Evolutionary conservation across 345 rosid species (phyloP), one percentile per base, ranked within the genome.

Genomic region (Lepidium africanum): DNA sequence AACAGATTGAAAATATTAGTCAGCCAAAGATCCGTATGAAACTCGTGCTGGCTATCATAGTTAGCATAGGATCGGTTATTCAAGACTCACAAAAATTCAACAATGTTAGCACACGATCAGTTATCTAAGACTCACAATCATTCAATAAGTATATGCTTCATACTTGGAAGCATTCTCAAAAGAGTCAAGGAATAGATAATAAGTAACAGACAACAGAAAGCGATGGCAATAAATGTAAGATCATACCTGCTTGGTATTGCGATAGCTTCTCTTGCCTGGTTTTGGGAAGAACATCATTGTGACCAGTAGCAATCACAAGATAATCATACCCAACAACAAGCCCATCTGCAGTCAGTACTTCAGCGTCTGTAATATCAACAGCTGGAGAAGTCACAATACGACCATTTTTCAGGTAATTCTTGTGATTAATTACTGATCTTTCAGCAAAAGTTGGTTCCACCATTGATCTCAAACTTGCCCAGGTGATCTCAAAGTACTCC

Each of bases 251-350:
- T 75, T 78, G 60, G 77, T 69, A 92, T 8, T 81, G 78, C 2
- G 69, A 53, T 11, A 93, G 82, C 64, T 90, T 93, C 63, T 84
- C 90, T 2, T 57, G 48, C 79, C 82, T 84, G 16, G 86, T 80
- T 70, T 49, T 60, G 3, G 94, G 91, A 50, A 84, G 70, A n/a
- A 77, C 59, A 67, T 87, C 94, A 6, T 1, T 59, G 62, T 86
- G 96, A 52, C 97, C 98, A 0, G 94, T 83, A 48, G 98, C 96
- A 67, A 90, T 60, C 11, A 93, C 94, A 63, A 93, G 96, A 74
- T 86, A 90, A 72, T 93, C 93, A 49, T 90, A 90, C 2, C 70
- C 77, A 73, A 82, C 19, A 23, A 23, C 40, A 38, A 38, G 23
- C 5, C 89, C 94, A 4, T 85, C 89, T 4, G 74, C 79, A 0